phyloP scores from a whole-genome alignment of 768 basidiomycete species.

The Pleurotus citrinopileatus region DNA sequence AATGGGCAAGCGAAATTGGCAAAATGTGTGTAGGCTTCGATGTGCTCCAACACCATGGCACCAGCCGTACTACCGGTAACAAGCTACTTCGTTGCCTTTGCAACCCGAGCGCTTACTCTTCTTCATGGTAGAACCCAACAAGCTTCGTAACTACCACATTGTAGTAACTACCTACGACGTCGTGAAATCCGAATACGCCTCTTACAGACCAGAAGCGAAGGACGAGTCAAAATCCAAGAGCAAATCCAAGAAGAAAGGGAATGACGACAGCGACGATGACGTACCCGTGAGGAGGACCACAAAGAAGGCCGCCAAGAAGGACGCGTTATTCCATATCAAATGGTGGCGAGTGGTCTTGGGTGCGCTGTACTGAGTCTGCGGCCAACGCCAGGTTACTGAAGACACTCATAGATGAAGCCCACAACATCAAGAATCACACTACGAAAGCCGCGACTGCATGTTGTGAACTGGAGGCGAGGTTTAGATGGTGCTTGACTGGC shows the following conservation, averaged over 20 bases:
- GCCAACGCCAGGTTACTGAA: background rate
- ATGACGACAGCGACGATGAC: constrained; percentile 30
- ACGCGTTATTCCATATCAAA: constrained; percentile 71
- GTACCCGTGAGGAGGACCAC: constrained; percentile 28
- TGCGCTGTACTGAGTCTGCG: constrained; percentile 22
- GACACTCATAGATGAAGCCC: constrained; percentile 74
- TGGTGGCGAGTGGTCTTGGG: constrained; percentile 89
- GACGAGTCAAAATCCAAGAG: constrained; percentile 44
- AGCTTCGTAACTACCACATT: constrained; percentile 56
- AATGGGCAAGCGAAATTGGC: constrained; percentile 86
- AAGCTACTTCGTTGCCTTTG: background rate
- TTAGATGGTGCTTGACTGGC: constrained; percentile 86
- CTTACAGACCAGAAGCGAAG: constrained; percentile 47
- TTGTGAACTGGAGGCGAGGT: constrained; percentile 72
- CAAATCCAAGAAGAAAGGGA: constrained; percentile 36
- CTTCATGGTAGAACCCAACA: constrained; percentile 45
- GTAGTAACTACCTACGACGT: constrained; percentile 89
- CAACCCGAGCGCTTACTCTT: background rate
- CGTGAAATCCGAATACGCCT: constrained; percentile 73
- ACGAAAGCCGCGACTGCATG: constrained; percentile 80
- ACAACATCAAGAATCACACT: constrained; percentile 87
- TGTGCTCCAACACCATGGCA: constrained; percentile 84
- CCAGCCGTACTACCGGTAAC: constrained; percentile 65
- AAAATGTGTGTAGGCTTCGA: constrained; percentile 65
- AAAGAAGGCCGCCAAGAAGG: constrained; percentile 45